phyloP scores from a whole-genome alignment of 2,329 filamentous ascomycete species.

The Ceratocystiopsis brevicomis region DNA sequence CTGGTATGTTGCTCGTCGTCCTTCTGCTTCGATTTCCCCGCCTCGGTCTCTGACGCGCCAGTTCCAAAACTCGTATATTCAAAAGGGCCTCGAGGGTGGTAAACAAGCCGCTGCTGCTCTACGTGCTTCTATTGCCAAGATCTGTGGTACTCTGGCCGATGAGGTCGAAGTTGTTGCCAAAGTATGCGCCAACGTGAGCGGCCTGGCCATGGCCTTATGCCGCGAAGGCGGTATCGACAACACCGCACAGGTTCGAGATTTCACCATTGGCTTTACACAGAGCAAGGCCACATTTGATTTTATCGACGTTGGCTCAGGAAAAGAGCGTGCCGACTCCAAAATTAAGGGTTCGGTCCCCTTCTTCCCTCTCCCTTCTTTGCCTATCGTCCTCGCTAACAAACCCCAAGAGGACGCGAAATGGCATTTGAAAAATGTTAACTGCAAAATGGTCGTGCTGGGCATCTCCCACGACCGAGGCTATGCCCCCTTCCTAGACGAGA shows the following conservation, averaged over 20 bases:
- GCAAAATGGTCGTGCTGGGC: constrained; percentile 41
- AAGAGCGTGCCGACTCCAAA: constrained; percentile 40
- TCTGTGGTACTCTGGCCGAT: constrained; percentile 28
- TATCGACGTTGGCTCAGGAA: constrained; percentile 40
- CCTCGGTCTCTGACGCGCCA: constrained; percentile 12
- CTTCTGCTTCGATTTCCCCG: neutral
- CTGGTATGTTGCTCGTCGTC: constrained; percentile 22
- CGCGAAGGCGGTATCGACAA: constrained; percentile 27
- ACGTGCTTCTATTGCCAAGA: constrained; percentile 25
- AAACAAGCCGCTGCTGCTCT: constrained; percentile 32
- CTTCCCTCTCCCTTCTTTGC: neutral
- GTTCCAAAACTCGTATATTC: constrained; percentile 38
- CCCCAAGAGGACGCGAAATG: constrained; percentile 34
- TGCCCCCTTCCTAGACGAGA: constrained; percentile 37
- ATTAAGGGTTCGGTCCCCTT: constrained; percentile 32
- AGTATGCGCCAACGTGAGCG: constrained; percentile 34
- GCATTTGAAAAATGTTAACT: constrained; percentile 41
- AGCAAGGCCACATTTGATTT: constrained; percentile 42
- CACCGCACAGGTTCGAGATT: constrained; percentile 31
- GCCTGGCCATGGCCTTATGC: constrained; percentile 30
- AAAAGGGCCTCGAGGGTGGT: constrained; percentile 35
- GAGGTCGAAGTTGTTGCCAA: constrained; percentile 36
- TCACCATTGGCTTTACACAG: constrained; percentile 41
- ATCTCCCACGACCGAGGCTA: constrained; percentile 44
- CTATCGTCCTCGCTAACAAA: neutral